These are phyloP conservation scores for Sporodiniella umbellata DNA, from an alignment of 371 early-diverging fungal species.

Conservation along the genomic window DNA sequence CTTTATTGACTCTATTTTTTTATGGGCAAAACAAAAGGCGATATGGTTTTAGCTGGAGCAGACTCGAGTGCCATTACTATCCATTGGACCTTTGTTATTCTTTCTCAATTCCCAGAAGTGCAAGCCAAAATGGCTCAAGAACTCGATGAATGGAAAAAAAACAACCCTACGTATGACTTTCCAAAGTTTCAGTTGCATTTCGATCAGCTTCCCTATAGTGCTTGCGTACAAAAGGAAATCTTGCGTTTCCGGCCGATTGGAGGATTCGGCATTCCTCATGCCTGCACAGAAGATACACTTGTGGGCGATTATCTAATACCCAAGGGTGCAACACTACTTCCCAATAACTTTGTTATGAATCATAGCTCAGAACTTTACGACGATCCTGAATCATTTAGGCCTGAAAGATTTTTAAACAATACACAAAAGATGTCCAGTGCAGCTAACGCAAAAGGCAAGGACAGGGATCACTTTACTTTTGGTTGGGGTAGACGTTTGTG, in stretches of 20 bases:
- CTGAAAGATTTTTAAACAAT: conserved; percentile 5
- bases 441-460: conserved; percentile 1
- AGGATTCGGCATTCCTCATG: conserved; percentile 16
- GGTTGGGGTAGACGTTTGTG: conserved; percentile 11
- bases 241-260: conserved; percentile 17
- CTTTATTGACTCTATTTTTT: neutral
- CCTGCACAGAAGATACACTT: conserved; percentile 15
- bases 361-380: neutral
- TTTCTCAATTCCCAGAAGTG: conserved; percentile 17
- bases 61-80: conserved; percentile 16
- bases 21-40: too few species aligned
- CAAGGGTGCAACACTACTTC: conserved; percentile 1
- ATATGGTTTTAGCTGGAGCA: conserved; percentile 23
- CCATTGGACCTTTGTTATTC: conserved; percentile 13
- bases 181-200: conserved; percentile 17
- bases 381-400: conserved; percentile 1
- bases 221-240: conserved; percentile 24
- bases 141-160: conserved; percentile 11
- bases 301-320: conserved; percentile 11
- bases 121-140: conserved; percentile 15
- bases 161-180: conserved; percentile 1
- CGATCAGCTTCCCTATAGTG: conserved; percentile 11
- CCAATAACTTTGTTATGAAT: conserved; percentile 4
- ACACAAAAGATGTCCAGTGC: neutral
- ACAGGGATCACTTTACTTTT: conserved; percentile 5